Evolutionary conservation across 2,329 filamentous ascomycete species (phyloP).

Genomic region (Claviceps fusiformis): DNA sequence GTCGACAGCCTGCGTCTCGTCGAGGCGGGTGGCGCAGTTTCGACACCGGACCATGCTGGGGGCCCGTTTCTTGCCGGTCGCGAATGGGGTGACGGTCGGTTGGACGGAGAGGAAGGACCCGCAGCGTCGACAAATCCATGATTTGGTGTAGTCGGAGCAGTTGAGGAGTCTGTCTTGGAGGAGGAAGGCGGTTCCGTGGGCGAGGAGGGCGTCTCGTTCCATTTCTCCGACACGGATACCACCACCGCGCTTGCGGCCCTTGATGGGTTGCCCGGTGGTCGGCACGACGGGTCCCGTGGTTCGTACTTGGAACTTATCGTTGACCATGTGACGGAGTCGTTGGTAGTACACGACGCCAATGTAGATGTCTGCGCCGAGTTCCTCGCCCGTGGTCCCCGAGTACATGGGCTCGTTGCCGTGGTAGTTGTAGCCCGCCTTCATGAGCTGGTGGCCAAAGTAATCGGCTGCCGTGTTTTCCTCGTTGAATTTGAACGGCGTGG

Average conservation of each 20-base stretch:
- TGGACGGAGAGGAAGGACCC: constrained; percentile 85
- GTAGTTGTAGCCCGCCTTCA: constrained; percentile 93
- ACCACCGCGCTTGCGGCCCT: constrained; percentile 88
- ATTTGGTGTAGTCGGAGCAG: constrained; percentile 83
- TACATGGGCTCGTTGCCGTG: constrained; percentile 99
- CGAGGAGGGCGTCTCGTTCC: constrained; percentile 90
- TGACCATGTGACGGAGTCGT: constrained; percentile 96
- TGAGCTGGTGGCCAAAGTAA: constrained; percentile 91
- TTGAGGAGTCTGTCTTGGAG: constrained; percentile 93
- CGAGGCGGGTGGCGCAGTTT: constrained; percentile 53
- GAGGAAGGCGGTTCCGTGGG: constrained; percentile 88
- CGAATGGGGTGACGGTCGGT: constrained; percentile 55
- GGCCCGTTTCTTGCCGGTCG: constrained; percentile 48
- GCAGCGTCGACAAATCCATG: constrained; percentile 80
- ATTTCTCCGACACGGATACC: constrained; percentile 99
- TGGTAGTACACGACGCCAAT: constrained; percentile 97
- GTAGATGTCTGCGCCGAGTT: constrained; percentile 90
- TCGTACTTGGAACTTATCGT: constrained; percentile 97
- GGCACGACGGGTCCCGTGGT: constrained; percentile 87
- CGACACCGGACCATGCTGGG: constrained; percentile 64
- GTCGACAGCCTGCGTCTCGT: constrained; percentile 43
- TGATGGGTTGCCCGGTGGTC: constrained; percentile 90
- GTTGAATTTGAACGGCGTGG: constrained; percentile 87
- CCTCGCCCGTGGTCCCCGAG: constrained; percentile 88
- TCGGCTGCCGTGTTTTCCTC: constrained; percentile 86